These are phyloP conservation scores for Murraya koenigii DNA, from an alignment of 345 rosid genomes.

Conservation along the genomic window DNA sequence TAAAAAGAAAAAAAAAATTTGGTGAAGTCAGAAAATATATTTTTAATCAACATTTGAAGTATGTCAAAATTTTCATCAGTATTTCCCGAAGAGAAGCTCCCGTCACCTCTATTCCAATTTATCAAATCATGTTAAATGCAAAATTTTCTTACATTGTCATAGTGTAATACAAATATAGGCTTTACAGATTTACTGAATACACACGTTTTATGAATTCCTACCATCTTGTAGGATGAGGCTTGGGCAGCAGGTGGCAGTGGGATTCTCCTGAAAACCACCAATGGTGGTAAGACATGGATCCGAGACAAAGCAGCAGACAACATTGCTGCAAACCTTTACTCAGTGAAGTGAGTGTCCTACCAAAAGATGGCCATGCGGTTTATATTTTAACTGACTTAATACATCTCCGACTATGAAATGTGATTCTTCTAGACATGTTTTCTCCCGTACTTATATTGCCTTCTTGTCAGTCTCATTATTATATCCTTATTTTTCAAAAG, in stretches of 20 bases:
- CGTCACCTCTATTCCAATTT: too few relatives aligned
- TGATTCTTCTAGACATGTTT: neutral
- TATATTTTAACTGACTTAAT: neutral
- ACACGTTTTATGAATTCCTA: neutral
- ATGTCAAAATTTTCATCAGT: neutral
- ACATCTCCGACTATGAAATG: neutral
- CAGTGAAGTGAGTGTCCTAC: conserved; percentile 70
- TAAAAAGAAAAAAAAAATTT: neutral
- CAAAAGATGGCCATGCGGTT: neutral
- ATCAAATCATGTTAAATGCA: neutral
- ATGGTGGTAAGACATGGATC: conserved; percentile 90
- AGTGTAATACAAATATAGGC: neutral
- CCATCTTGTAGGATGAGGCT: conserved; percentile 75
- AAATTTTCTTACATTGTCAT: neutral
- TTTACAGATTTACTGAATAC: neutral
- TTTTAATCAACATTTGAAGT: neutral
- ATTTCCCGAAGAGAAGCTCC: too few relatives aligned
- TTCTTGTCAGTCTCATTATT: neutral
- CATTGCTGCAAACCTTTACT: conserved; percentile 92
- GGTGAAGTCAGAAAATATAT: too few relatives aligned
- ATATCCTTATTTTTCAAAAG: neutral
- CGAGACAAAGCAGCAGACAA: conserved; percentile 98
- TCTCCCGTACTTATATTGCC: neutral
- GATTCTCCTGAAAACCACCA: conserved; percentile 73
- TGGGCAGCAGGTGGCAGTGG: conserved; percentile 99